A percentile compares a stretch with the other conserved stretches of the same genome.
Conservation (phyloP, 176 grass and related monocot species). For the Musa beccarii region DNA sequence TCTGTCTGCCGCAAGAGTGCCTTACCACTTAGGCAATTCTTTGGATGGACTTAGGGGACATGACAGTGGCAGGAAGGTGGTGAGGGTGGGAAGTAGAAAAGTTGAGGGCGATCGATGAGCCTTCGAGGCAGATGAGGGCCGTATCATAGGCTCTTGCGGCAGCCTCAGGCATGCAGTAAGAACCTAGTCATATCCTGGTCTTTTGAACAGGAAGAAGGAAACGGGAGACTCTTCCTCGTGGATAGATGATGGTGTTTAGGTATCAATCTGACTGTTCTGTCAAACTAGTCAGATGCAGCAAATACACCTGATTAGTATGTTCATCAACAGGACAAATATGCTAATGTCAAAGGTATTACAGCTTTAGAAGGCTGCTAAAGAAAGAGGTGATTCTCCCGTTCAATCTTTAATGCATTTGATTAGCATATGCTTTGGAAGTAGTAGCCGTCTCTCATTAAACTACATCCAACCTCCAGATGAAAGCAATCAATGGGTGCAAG, state of each 20-base stretch:
- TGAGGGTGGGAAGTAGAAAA: slow-evolving; percentile 36
- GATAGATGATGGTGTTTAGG: slow-evolving; percentile 3
- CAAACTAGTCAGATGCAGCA: background rate
- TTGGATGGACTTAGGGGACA: slow-evolving; percentile 82
- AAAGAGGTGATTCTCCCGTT: too few species aligned
- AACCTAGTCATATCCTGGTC: slow-evolving; percentile 76
- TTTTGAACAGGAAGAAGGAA: slow-evolving; percentile 27
- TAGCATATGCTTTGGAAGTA: too few species aligned
- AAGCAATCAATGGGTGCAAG: too few species aligned
- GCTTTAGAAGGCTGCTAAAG: too few species aligned
- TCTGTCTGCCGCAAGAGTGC: too few species aligned
- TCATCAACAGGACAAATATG: too few species aligned
- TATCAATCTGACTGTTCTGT: background rate
- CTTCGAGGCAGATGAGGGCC: slow-evolving; percentile 58
- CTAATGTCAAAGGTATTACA: too few species aligned
- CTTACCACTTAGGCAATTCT: slow-evolving; percentile 21
- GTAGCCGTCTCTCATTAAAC: too few species aligned
- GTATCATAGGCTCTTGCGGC: slow-evolving; percentile 73
- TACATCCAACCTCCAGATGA: too few species aligned
- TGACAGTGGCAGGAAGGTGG: slow-evolving; percentile 27
- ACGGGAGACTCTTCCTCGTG: slow-evolving; percentile 58
- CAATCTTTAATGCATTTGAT: too few species aligned
- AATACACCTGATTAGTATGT: background rate
- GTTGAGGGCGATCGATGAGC: slow-evolving; percentile 51
- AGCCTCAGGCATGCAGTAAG: slow-evolving; percentile 64